Conservation (phyloP, 2,329 filamentous ascomycete genomes). For the Calonectria pseudoreteaudii region DNA sequence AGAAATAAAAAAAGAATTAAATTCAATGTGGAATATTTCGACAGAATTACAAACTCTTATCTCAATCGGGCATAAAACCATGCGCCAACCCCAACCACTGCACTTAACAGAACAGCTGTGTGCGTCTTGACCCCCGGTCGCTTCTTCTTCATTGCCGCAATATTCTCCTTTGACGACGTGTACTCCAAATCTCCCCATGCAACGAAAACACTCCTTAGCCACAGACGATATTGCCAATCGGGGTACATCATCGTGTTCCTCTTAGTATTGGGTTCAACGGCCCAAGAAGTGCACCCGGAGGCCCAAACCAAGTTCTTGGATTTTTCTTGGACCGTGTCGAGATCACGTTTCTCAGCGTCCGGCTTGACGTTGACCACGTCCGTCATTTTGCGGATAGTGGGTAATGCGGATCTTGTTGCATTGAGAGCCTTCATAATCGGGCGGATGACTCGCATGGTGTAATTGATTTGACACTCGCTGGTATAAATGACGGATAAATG, state of each 20-base stretch:
- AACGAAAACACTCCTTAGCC: slow-evolving; percentile 60
- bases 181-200: slow-evolving; percentile 50
- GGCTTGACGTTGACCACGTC: slow-evolving; percentile 48
- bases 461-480: slow-evolving; percentile 64
- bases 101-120: background rate
- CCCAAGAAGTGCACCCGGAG: slow-evolving; percentile 64
- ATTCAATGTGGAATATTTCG: too few relatives aligned
- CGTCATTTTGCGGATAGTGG: slow-evolving; percentile 20
- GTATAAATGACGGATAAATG: slow-evolving; percentile 63
- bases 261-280: slow-evolving; percentile 57
- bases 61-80: background rate
- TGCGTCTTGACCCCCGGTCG: background rate
- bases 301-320: slow-evolving; percentile 60
- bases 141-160: background rate
- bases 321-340: slow-evolving; percentile 52
- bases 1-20: too few relatives aligned
- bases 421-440: slow-evolving; percentile 50
- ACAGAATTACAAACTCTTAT: background rate
- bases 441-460: slow-evolving; percentile 47
- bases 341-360: slow-evolving; percentile 39
- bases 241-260: slow-evolving; percentile 66
- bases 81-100: slow-evolving; percentile 2
- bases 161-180: background rate
- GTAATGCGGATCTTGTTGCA: slow-evolving; percentile 5
- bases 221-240: slow-evolving; percentile 62